Evolutionary conservation across 305 asterid species (phyloP).

Genomic region (Fraxinus latifolia): DNA sequence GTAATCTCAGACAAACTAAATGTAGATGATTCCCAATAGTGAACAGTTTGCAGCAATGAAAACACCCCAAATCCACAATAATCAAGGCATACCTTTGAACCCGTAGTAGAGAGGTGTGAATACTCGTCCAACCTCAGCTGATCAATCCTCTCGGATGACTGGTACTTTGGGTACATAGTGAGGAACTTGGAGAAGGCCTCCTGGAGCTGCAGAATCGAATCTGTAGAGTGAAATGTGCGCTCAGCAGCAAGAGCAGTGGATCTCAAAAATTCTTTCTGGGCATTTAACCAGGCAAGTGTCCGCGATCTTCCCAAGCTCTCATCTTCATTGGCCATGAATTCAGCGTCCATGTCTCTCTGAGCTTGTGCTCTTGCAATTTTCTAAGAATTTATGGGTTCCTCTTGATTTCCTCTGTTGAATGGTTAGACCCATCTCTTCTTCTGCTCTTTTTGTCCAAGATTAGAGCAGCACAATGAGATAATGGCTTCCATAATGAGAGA

Average conservation of each 20-base stretch:
- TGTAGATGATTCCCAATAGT: slow-evolving; percentile 83
- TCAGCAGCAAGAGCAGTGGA: slow-evolving; percentile 95
- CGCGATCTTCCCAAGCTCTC: slow-evolving; percentile 76
- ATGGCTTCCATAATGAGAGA: slow-evolving; percentile 73
- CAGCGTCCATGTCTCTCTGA: slow-evolving; percentile 81
- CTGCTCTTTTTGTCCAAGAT: slow-evolving; percentile 85
- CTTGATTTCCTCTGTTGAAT: slow-evolving; percentile 51
- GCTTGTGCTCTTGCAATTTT: slow-evolving; percentile 81
- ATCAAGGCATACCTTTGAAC: slow-evolving; percentile 80
- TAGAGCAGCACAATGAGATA: slow-evolving; percentile 91
- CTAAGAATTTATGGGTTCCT: slow-evolving; percentile 60
- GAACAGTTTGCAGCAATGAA: slow-evolving; percentile 77
- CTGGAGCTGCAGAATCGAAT: slow-evolving; percentile 56
- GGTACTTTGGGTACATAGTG: slow-evolving; percentile 83
- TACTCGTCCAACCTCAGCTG: slow-evolving; percentile 80
- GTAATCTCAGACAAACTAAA: slow-evolving; percentile 89
- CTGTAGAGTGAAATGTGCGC: slow-evolving; percentile 52
- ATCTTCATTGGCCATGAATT: slow-evolving; percentile 57
- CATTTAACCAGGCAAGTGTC: slow-evolving; percentile 75
- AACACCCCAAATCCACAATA: slow-evolving; percentile 96
- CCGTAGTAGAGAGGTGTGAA: slow-evolving; percentile 59
- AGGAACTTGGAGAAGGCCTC: slow-evolving; percentile 78
- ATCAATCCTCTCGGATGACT: slow-evolving; percentile 75
- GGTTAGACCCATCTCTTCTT: slow-evolving; percentile 55
- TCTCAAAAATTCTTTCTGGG: slow-evolving; percentile 82